Base-by-base conservation (phyloP, 768 basidiomycete genomes). In the Crucibulum laeve region DNA sequence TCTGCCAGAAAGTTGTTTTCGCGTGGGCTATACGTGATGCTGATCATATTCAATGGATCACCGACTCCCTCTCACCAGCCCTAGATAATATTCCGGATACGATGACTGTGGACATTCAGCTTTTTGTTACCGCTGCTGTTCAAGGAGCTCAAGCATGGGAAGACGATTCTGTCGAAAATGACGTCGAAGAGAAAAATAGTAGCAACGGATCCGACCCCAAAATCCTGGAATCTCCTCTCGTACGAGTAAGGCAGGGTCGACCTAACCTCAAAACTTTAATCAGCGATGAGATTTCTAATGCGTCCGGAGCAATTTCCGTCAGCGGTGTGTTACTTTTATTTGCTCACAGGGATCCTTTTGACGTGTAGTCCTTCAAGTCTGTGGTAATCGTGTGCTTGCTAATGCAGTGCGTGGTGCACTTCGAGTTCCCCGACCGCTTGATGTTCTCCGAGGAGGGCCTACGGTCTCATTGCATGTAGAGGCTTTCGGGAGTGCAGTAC, bases 401-500 rank as follows among this genome's bases (percentile, higher is more conserved):
- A 50, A 58, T 23, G 53, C 61, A 1, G 75, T 73, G 15, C 65
- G 71, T 3, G 42, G 48, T 0, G 70, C 70, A 1, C 41, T 80
- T 41, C 61, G 70, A 7, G 53, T 59, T 8, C 66, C 68, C 7
- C 57, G 71, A 2, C 55, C 58, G 10, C 15, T 56, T 51, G 68
- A 65, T 25, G 54, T 76, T 5, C 45, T 74, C 23, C 58, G 58
- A 23, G 75, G 76, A 4, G 76, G 71, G 2, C 69, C 76, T 24
- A 71, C 64, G 32, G 65, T 77, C 7, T 49, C 58, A 7, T 53
- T 79, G 19, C 69, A 74, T 49, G 60, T 77, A 6, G 77, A 79
- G 52, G 63, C 67, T 0, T 73, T 71, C 40, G 70, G 69, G 14
- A 63, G 55, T 24, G 52, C 56, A 41, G 54, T 57, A 44, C 7